Percentiles rank a stretch among this genome's conserved stretches.
Evolutionary conservation across 257 asterid species (phyloP).

Genomic region (Perilla frutescens): DNA sequence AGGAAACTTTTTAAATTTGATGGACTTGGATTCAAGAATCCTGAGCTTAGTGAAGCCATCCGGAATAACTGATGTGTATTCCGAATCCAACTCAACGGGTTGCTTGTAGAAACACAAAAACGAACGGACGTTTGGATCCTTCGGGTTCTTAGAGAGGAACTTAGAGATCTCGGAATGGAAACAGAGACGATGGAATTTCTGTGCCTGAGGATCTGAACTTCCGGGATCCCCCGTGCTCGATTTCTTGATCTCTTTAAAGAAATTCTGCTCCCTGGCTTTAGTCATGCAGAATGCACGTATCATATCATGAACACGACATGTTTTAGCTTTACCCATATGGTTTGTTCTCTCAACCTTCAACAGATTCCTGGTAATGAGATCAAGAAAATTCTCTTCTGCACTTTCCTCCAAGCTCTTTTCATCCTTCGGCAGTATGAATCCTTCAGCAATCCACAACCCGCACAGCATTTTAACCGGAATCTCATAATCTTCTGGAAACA

Average conservation of each 20-base stretch:
- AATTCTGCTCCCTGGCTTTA: conserved; percentile 34
- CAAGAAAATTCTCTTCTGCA: conserved; percentile 47
- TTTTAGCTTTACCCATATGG: conserved; percentile 44
- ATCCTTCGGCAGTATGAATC: conserved; percentile 35
- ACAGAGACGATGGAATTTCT: conserved; percentile 49
- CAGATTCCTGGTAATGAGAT: conserved; percentile 51
- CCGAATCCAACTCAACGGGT: not conserved
- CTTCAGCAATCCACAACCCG: conserved; percentile 60
- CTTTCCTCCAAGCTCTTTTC: conserved; percentile 40
- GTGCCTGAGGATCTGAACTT: conserved; percentile 26
- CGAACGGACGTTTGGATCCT: conserved; percentile 48
- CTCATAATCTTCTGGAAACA: conserved; percentile 45
- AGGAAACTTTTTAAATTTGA: conserved; percentile 42
- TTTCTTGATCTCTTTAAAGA: conserved; percentile 45
- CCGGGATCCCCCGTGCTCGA: conserved; percentile 17
- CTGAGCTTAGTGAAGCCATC: conserved; percentile 46
- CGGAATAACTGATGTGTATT: conserved; percentile 30
- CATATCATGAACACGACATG: conserved; percentile 54
- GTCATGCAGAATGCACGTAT: conserved; percentile 50
- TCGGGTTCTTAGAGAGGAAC: conserved; percentile 33
- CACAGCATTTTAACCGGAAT: conserved; percentile 47
- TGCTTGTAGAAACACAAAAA: conserved; percentile 39
- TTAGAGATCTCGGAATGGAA: conserved; percentile 38
- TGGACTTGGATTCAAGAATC: conserved; percentile 45
- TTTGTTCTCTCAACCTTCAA: conserved; percentile 43